phyloP scores from a whole-genome alignment of 2,329 filamentous ascomycete species.

The Gremmenia infestans region DNA sequence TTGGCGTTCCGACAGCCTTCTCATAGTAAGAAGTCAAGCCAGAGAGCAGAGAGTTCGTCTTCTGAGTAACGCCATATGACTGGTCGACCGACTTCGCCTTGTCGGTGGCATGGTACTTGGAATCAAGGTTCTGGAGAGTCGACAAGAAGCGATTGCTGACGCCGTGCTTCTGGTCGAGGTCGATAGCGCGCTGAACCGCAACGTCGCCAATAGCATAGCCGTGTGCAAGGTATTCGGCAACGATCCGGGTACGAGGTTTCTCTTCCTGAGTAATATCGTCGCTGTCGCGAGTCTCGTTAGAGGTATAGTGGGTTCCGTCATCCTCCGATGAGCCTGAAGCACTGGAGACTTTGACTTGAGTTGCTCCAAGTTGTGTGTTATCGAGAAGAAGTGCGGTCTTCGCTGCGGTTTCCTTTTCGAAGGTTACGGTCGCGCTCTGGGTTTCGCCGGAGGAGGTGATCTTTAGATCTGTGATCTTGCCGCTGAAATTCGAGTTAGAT shows the following conservation, averaged over 20 bases:
- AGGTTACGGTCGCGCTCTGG: conserved; percentile 87
- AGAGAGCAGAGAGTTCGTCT: conserved; percentile 58
- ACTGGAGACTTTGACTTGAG: conserved; percentile 72
- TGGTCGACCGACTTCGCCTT: conserved; percentile 79
- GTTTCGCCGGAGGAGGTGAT: conserved; percentile 62
- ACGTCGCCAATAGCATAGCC: conserved; percentile 71
- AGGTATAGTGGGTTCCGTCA: conserved; percentile 51
- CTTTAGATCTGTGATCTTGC: conserved; percentile 83
- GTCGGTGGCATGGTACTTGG: conserved; percentile 82
- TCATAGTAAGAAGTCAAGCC: conserved; percentile 88
- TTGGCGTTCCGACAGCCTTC: conserved; percentile 81
- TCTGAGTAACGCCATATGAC: conserved; percentile 74
- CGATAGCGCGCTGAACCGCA: conserved; percentile 77
- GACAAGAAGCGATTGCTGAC: conserved; percentile 74
- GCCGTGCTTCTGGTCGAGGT: conserved; percentile 85
- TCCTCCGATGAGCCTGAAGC: conserved; percentile 58
- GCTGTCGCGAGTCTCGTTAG: conserved; percentile 51
- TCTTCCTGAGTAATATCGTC: conserved; percentile 88
- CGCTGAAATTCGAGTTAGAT: conserved; percentile 47
- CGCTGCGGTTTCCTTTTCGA: conserved; percentile 93
- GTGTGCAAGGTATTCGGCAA: conserved; percentile 94
- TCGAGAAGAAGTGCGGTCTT: conserved; percentile 96
- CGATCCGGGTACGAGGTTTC: conserved; percentile 88
- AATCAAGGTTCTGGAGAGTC: conserved; percentile 72
- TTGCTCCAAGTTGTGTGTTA: conserved; percentile 87